Percentiles rank a stretch among this genome's conserved stretches.
phyloP scores from a whole-genome alignment of 352 stramenopile species.

The Globisporangium spiculum region DNA sequence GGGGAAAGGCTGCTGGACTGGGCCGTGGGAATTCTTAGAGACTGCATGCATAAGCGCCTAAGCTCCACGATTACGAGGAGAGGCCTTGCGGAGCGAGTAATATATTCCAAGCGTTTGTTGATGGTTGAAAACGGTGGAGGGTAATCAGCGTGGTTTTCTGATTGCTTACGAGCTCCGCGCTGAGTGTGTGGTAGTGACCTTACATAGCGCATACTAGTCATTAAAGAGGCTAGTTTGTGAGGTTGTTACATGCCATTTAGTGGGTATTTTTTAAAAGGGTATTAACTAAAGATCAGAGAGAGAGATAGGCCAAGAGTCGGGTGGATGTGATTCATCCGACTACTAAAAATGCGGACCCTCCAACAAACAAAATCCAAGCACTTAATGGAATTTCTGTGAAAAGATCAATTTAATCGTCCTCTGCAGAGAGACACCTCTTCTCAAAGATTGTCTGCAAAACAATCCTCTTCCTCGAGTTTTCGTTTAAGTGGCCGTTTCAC shows the following conservation, averaged over 20 bases:
- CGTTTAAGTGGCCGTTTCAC: too few relatives aligned
- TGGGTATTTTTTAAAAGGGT: not conserved
- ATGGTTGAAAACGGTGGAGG: not conserved
- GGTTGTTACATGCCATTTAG: not conserved
- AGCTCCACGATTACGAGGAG: not conserved
- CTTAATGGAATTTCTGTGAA: too few relatives aligned
- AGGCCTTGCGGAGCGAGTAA: not conserved
- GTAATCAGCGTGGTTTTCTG: not conserved
- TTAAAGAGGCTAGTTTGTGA: not conserved
- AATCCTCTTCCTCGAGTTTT: too few relatives aligned
- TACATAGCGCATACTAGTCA: not conserved
- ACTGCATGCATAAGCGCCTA: not conserved
- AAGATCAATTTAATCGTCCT: too few relatives aligned
- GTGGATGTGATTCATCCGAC: not conserved
- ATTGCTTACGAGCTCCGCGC: not conserved
- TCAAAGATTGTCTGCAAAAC: too few relatives aligned
- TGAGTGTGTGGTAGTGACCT: not conserved
- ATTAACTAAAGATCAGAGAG: not conserved
- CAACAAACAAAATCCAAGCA: not conserved
- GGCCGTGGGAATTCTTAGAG: not conserved
- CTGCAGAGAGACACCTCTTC: too few relatives aligned
- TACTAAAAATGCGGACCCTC: not conserved
- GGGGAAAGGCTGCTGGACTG: too few relatives aligned
- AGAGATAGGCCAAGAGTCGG: not conserved
- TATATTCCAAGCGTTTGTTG: not conserved